A percentile compares a stretch with the other conserved stretches of the same genome.
Conservation (phyloP, 1,284 basidiomycete species). For the Neonothopanus nambi region DNA sequence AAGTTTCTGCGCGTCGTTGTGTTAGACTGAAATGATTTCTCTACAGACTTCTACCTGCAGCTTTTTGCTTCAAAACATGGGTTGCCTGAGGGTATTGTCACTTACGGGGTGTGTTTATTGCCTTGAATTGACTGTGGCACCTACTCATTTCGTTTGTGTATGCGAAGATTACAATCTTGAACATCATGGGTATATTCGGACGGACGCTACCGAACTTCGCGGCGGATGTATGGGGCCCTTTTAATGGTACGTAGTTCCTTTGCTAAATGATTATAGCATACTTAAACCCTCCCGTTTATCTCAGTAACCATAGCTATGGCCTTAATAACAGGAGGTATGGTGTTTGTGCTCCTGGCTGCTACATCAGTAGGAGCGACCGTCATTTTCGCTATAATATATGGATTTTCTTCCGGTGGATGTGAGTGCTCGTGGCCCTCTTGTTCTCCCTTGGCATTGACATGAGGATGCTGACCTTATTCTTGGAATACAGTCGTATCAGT, state of each 20-base stretch:
- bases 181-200: constrained; percentile 38
- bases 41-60: constrained; percentile 45
- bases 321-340: constrained; percentile 19
- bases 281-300: background rate
- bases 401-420: constrained; percentile 29
- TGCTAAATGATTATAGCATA: no score
- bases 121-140: background rate
- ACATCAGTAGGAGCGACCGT: constrained; percentile 23
- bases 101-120: constrained; percentile 28
- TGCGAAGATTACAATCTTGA: constrained; percentile 38
- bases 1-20: background rate
- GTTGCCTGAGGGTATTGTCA: constrained; percentile 33
- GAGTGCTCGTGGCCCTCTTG: background rate
- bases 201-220: constrained; percentile 39
- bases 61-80: constrained; percentile 39
- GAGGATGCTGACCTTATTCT: background rate
- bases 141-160: background rate
- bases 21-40: background rate
- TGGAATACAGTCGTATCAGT: constrained; percentile 16
- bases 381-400: constrained; percentile 28
- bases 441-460: background rate
- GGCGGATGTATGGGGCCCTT: constrained; percentile 36
- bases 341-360: constrained; percentile 27
- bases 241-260: constrained; percentile 31
- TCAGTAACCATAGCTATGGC: constrained; percentile 20